Percentiles rank a stretch among this genome's conserved stretches.
These are phyloP conservation scores for Rhizophagus sp. DNA, from an alignment of 192 early-diverging fungal species.

Conservation along the genomic window DNA sequence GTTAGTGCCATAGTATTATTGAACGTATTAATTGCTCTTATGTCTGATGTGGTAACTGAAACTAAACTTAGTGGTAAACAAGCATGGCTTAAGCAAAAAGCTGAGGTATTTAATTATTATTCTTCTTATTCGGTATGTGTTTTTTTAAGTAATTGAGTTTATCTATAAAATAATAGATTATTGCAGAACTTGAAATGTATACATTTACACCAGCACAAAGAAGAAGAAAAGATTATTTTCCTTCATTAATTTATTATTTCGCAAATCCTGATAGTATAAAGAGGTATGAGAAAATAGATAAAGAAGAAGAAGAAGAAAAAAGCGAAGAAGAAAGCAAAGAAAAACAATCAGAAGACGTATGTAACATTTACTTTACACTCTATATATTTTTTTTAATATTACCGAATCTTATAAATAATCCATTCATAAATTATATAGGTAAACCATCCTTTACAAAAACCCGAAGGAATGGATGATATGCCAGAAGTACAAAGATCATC, in stretches of 20 bases:
- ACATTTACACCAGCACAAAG: slow-evolving; percentile 1
- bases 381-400: too few species aligned
- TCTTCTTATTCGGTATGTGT: too few species aligned
- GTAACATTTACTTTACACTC: background rate
- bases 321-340: background rate
- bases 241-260: slow-evolving; percentile 18
- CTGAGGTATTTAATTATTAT: slow-evolving; percentile 5
- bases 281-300: background rate
- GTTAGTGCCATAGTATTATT: slow-evolving; percentile 20
- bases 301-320: background rate
- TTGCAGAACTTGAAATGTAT: slow-evolving; percentile 16
- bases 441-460: background rate
- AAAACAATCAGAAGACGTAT: background rate
- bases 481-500: background rate
- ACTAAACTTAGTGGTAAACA: slow-evolving; percentile 9
- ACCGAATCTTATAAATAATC: background rate
- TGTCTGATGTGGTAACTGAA: slow-evolving; percentile 12
- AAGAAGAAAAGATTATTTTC: slow-evolving; percentile 21
- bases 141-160: too few species aligned
- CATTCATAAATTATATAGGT: background rate
- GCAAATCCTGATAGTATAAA: slow-evolving; percentile 11
- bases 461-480: background rate
- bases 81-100: slow-evolving; percentile 21
- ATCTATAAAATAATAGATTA: background rate
- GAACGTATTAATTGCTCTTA: slow-evolving; percentile 19